Evolutionary conservation across 1,284 basidiomycete genomes (phyloP).

Genomic region (Cutaneotrichosporon cutaneum): DNA sequence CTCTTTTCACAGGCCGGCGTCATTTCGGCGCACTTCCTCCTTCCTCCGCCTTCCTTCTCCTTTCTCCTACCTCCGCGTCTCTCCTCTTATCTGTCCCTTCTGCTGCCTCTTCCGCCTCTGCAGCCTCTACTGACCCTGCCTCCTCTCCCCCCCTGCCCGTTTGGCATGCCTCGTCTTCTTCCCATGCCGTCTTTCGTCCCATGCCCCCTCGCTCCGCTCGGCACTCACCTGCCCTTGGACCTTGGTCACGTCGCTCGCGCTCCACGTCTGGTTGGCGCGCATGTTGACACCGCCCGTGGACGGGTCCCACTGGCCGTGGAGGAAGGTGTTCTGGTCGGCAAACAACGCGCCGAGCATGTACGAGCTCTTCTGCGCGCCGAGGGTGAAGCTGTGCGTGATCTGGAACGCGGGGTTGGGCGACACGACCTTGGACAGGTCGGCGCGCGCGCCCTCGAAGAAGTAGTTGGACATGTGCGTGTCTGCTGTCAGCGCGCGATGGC

Average conservation of each 20-base stretch:
- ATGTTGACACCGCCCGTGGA: conserved; percentile 87
- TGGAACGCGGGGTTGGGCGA: conserved; percentile 95
- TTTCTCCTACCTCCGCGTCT: too few relatives aligned
- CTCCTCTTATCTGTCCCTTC: neutral
- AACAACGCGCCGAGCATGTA: conserved; percentile 96
- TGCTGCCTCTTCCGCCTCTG: neutral
- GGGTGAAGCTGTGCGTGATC: conserved; percentile 90
- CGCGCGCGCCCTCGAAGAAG: conserved; percentile 94
- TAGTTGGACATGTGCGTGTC: conserved; percentile 90
- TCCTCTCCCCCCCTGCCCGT: neutral
- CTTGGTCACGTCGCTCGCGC: conserved; percentile 75
- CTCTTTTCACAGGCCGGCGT: neutral
- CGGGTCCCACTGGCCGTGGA: conserved; percentile 86
- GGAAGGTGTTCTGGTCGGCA: conserved; percentile 70
- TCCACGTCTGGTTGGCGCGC: conserved; percentile 89
- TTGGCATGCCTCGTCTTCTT: neutral
- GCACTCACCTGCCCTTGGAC: conserved; percentile 77
- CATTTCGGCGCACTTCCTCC: neutral
- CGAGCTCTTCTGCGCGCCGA: conserved; percentile 62
- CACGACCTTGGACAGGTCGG: conserved; percentile 91
- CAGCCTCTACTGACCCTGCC: neutral
- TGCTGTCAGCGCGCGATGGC: too few relatives aligned
- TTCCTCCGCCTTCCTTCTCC: neutral
- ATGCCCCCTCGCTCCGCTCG: neutral
- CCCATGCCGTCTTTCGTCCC: neutral